A percentile compares a stretch with the other conserved stretches of the same genome.
These are phyloP conservation scores for Thermothelomyces thermophilus DNA, from an alignment of 2,329 filamentous ascomycete genomes.

Conservation along the genomic window DNA sequence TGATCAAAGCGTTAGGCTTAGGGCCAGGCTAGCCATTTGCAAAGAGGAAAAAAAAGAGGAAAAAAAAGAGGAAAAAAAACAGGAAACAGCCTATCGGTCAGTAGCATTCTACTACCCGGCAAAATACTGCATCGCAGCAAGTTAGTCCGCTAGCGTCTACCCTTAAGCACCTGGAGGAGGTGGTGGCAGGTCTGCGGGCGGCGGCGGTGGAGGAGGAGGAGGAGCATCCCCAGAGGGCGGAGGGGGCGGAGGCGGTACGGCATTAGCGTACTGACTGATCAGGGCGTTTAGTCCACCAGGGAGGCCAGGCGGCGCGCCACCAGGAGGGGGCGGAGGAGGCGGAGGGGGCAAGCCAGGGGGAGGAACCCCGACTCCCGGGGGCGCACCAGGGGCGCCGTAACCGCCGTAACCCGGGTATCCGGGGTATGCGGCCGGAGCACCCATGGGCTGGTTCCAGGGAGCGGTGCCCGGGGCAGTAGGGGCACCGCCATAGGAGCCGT, in stretches of 20 bases:
- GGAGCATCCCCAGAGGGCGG: conserved; percentile 31
- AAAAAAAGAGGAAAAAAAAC: conserved; percentile 10
- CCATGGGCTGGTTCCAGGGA: conserved; percentile 54
- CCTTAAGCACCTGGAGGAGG: conserved; percentile 29
- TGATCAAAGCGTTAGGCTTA: conserved; percentile 1
- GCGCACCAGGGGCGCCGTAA: conserved; percentile 48
- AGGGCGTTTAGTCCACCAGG: conserved; percentile 55
- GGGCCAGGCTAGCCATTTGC: conserved; percentile 5
- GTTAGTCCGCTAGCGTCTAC: conserved; percentile 25
- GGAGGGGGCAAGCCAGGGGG: conserved; percentile 29
- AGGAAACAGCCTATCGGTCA: conserved; percentile 24
- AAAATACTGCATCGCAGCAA: neutral
- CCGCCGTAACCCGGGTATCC: conserved; percentile 50
- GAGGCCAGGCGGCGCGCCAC: conserved; percentile 44
- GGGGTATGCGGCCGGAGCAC: conserved; percentile 45
- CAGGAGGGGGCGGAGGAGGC: conserved; percentile 25
- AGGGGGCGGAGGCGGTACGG: conserved; percentile 28
- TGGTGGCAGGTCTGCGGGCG: conserved; percentile 33
- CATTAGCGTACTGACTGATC: conserved; percentile 53
- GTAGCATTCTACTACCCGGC: conserved; percentile 15
- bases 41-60: conserved; percentile 13
- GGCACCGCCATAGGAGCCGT: conserved; percentile 14
- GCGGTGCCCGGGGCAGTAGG: conserved; percentile 30
- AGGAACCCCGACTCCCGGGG: conserved; percentile 45
- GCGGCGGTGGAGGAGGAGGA: conserved; percentile 29